Evolutionary conservation across 805 yeast genomes (phyloP).

Genomic region (Hanseniaspora meyeri): DNA sequence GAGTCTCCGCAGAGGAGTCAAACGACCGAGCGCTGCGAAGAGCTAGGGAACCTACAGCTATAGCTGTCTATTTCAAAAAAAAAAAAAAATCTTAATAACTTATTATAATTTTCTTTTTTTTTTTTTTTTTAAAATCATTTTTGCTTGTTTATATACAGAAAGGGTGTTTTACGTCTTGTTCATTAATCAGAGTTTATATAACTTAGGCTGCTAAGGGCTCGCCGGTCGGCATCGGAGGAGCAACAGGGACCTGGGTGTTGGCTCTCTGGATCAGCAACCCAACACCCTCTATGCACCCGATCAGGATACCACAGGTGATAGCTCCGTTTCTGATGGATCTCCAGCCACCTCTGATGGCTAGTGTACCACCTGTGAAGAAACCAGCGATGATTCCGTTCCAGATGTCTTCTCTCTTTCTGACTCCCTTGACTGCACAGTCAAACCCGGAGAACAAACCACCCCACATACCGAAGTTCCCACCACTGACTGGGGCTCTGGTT

Average conservation of each 20-base stretch:
- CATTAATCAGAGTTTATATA: background rate
- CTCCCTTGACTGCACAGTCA: conserved; percentile 89
- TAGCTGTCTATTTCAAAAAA: no score
- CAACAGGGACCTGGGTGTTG: conserved; percentile 61
- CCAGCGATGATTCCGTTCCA: conserved; percentile 98
- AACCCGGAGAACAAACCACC: conserved; percentile 94
- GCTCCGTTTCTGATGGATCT: conserved; percentile 92
- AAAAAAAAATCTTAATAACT: background rate
- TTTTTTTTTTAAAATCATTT: background rate
- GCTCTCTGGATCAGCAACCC: conserved; percentile 95
- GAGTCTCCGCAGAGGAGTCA: conserved; percentile 4
- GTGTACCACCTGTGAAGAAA: conserved; percentile 92
- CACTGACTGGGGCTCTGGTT: conserved; percentile 95
- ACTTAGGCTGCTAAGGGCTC: conserved; percentile 29
- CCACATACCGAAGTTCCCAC: conserved; percentile 99
- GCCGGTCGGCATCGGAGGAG: conserved; percentile 40
- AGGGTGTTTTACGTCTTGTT: background rate
- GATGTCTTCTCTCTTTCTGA: conserved; percentile 96
- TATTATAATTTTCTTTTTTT: background rate
- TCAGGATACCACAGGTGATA: conserved; percentile 89
- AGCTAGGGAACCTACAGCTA: conserved; percentile 4
- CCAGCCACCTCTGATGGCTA: conserved; percentile 98
- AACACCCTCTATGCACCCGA: conserved; percentile 96
- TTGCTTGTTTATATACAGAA: background rate
- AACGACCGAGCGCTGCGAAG: background rate